Percentiles rank a stretch among this genome's conserved stretches.
phyloP scores from a whole-genome alignment of 2,329 filamentous ascomycete species.

The Botrytis byssoidea region DNA sequence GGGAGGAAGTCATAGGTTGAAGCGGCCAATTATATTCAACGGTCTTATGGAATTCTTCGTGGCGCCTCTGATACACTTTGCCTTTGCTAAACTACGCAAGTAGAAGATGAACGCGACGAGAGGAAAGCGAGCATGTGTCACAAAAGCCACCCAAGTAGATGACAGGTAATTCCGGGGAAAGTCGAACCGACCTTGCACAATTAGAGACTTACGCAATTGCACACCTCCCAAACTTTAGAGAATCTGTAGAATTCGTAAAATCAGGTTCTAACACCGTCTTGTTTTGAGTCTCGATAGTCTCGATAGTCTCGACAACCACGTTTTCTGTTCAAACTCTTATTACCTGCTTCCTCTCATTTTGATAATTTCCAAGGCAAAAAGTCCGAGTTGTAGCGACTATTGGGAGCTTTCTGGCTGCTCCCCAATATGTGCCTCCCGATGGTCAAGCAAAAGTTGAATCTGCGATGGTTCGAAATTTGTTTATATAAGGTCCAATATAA shows the following conservation, averaged over 20 bases:
- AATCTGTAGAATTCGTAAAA: not conserved
- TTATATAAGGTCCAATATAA: not conserved
- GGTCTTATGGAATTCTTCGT: not conserved
- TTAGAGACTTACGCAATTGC: not conserved
- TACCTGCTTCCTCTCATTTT: not conserved
- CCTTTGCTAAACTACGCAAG: not conserved
- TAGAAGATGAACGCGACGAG: not conserved
- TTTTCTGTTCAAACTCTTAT: not conserved
- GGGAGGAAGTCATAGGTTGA: not conserved
- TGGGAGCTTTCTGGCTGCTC: not conserved
- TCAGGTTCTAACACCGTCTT: not conserved
- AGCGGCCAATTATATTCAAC: not conserved
- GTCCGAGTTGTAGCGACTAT: not conserved
- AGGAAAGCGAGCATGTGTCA: not conserved
- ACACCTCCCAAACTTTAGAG: not conserved
- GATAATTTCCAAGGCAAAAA: not conserved
- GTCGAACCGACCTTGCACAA: not conserved
- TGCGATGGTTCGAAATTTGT: not conserved
- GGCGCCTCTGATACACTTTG: not conserved
- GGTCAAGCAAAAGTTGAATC: not conserved
- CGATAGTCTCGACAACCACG: not conserved
- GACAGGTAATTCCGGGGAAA: not conserved
- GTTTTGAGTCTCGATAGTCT: not conserved
- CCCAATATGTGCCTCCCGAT: not conserved
- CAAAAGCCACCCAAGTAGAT: not conserved